Conservation (phyloP, 192 early-diverging fungal species). For the Coemansia sp. region DNA sequence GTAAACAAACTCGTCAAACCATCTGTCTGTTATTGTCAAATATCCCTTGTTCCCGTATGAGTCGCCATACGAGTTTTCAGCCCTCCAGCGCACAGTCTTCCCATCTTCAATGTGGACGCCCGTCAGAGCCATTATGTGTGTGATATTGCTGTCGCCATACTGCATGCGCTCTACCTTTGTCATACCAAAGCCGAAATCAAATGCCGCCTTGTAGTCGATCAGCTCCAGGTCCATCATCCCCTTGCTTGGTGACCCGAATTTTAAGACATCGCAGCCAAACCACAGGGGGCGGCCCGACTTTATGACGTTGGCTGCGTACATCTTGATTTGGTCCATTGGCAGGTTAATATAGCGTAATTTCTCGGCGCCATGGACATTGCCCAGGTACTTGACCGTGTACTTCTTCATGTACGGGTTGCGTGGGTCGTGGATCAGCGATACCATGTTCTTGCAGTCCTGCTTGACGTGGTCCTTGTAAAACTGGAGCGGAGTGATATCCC, state of each 20-base stretch:
- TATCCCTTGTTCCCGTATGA: constrained; percentile 72
- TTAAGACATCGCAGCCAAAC: constrained; percentile 79
- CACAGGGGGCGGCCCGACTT: constrained; percentile 69
- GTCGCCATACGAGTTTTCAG: constrained; percentile 75
- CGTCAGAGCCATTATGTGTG: constrained; percentile 80
- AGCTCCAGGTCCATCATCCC: constrained; percentile 67
- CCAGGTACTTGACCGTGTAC: constrained; percentile 75
- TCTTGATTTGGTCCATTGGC: constrained; percentile 59
- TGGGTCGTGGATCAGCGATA: constrained; percentile 76
- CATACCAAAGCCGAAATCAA: constrained; percentile 62
- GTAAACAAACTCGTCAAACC: constrained; percentile 81
- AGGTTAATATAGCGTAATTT: constrained; percentile 73
- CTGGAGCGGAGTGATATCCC: constrained; percentile 61
- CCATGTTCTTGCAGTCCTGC: constrained; percentile 59
- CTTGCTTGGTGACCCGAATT: constrained; percentile 58
- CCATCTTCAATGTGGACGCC: constrained; percentile 71
- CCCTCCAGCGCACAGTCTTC: constrained; percentile 71
- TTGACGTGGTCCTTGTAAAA: constrained; percentile 67
- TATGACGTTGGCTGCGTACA: constrained; percentile 62
- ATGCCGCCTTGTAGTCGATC: constrained; percentile 68
- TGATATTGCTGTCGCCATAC: constrained; percentile 75
- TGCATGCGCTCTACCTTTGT: constrained; percentile 71
- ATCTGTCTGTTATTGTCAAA: constrained; percentile 72
- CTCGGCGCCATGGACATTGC: constrained; percentile 71
- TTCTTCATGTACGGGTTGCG: constrained; percentile 64